A percentile compares a stretch with the other conserved stretches of the same genome.
These are phyloP conservation scores for Kalanchoe fedtschenkoi DNA, from an alignment of 164 flowering plant genomes.

Conservation along the genomic window DNA sequence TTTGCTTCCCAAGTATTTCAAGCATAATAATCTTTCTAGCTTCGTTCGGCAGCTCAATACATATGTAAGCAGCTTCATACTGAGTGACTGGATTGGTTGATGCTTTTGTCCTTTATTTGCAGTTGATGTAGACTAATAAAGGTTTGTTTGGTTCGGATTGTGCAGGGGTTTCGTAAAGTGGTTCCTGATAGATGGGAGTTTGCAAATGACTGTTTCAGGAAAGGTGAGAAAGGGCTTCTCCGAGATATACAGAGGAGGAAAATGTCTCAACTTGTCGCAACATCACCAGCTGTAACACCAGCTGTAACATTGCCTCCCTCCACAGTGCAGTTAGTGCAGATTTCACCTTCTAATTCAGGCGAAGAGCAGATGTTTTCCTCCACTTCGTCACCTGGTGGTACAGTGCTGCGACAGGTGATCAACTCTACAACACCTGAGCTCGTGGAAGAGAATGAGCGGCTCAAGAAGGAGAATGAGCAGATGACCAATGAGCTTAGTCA, in stretches of 20 bases:
- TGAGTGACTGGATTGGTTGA: background rate
- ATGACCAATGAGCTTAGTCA: slow-evolving; percentile 34
- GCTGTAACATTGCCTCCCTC: slow-evolving; percentile 12
- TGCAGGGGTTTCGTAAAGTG: slow-evolving; percentile 56
- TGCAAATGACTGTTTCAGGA: slow-evolving; percentile 59
- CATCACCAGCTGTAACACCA: background rate
- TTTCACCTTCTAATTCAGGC: slow-evolving; percentile 46
- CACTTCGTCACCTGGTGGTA: slow-evolving; percentile 34
- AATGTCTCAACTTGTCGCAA: slow-evolving; percentile 15
- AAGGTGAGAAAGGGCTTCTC: slow-evolving; percentile 61
- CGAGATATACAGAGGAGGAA: slow-evolving; percentile 71
- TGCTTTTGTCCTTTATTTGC: too few relatives aligned
- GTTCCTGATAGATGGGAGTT: slow-evolving; percentile 92
- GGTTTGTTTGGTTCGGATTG: background rate
- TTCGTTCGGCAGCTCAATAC: slow-evolving; percentile 71
- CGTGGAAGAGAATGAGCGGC: slow-evolving; percentile 48
- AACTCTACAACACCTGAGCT: slow-evolving; percentile 28
- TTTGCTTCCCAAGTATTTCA: slow-evolving; percentile 55
- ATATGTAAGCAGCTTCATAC: slow-evolving; percentile 25
- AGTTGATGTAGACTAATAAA: too few relatives aligned
- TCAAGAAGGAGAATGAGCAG: slow-evolving; percentile 32
- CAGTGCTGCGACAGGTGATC: slow-evolving; percentile 15
- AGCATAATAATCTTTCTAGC: slow-evolving; percentile 67
- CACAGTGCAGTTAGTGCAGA: slow-evolving; percentile 8
- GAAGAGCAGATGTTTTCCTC: slow-evolving; percentile 54